Evolutionary conservation across 2,329 filamentous ascomycete species (phyloP).

Genomic region (Sporothrix humicola): DNA sequence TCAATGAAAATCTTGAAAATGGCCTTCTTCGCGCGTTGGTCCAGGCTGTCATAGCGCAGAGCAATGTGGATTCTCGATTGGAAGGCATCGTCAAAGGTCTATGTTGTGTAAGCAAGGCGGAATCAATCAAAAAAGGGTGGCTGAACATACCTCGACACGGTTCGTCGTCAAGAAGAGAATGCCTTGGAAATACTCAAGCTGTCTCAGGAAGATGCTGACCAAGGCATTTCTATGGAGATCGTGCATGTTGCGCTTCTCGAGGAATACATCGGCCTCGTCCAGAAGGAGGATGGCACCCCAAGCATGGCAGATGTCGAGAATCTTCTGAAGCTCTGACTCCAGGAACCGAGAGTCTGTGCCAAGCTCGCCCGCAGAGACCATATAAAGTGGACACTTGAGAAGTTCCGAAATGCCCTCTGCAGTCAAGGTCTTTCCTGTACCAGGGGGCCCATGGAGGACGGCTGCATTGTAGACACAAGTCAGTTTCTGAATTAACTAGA

Average conservation of each 20-base stretch:
- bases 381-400: constrained; percentile 52
- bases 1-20: constrained; percentile 87
- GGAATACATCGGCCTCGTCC: constrained; percentile 61
- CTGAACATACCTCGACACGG: constrained; percentile 65
- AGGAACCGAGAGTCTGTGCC: constrained; percentile 52
- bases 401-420: constrained; percentile 51
- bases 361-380: constrained; percentile 63
- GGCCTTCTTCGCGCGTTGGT: constrained; percentile 71
- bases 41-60: constrained; percentile 77
- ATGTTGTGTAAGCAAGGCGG: not conserved
- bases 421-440: constrained; percentile 55
- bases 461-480: constrained; percentile 44
- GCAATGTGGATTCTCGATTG: constrained; percentile 87
- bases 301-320: constrained; percentile 55
- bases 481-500: not conserved
- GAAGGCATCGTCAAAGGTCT: constrained; percentile 84
- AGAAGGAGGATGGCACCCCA: constrained; percentile 60
- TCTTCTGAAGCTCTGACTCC: constrained; percentile 54
- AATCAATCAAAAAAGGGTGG: constrained; percentile 33
- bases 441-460: constrained; percentile 76
- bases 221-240: constrained; percentile 57
- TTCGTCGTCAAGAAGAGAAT: constrained; percentile 91
- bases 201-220: constrained; percentile 78
- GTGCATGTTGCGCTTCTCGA: constrained; percentile 53
- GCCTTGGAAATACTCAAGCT: constrained; percentile 90